Evolutionary conservation across 2,329 filamentous ascomycete genomes (phyloP).

Genomic region (Aspergillus nomiae): DNA sequence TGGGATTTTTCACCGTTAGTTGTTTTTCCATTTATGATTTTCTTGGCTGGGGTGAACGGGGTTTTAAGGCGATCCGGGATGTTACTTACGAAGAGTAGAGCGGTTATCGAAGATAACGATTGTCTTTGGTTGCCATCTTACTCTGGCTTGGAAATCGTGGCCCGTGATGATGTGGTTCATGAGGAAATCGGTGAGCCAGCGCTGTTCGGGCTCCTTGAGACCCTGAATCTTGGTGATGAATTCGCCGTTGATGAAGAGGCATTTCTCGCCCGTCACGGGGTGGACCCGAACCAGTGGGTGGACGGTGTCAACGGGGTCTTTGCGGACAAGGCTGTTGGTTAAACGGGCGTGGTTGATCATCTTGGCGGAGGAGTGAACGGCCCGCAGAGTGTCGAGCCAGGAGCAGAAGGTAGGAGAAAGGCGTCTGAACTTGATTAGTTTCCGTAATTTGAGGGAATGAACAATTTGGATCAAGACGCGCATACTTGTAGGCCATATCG

Average conservation of each 20-base stretch:
- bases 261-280: conserved; percentile 52
- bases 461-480: background rate
- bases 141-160: conserved; percentile 51
- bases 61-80: background rate
- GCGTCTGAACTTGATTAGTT: conserved; percentile 22
- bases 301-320: conserved; percentile 47
- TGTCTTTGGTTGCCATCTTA: conserved; percentile 52
- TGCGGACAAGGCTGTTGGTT: conserved; percentile 47
- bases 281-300: conserved; percentile 52
- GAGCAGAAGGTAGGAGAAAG: conserved; percentile 55
- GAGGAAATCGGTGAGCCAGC: conserved; percentile 51
- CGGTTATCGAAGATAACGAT: conserved; percentile 56
- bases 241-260: conserved; percentile 52
- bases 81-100: conserved; percentile 47
- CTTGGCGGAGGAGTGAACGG: conserved; percentile 46
- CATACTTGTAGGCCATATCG: conserved; percentile 48
- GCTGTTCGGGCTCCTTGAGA: conserved; percentile 50
- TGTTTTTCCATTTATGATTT: background rate
- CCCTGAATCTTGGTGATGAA: conserved; percentile 52
- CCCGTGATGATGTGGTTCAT: conserved; percentile 50
- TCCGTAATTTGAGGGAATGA: background rate
- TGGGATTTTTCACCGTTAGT: conserved; percentile 24
- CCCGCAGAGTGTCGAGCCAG: conserved; percentile 36
- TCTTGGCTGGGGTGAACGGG: too few species aligned
- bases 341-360: conserved; percentile 47